Base-by-base conservation (phyloP, 345 rosid species). In the Chamaenerion angustifolium region DNA sequence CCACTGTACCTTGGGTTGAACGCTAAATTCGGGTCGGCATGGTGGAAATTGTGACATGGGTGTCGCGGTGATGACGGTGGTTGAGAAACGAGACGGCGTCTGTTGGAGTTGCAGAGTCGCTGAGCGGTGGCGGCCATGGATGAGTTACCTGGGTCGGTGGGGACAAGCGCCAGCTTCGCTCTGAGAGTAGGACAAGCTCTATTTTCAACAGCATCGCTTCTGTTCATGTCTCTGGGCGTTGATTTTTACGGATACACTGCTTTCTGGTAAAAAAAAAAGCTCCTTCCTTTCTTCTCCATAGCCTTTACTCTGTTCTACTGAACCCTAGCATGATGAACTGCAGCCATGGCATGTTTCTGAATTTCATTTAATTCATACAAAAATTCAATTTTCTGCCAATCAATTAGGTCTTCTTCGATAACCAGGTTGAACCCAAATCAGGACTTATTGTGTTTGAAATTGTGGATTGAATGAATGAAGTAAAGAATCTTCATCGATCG, bases 171-270 rank as follows among this genome's bases (percentile, higher is more conserved):
- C 16, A 67, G 95, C 64, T 81, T 85, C 57, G 72, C 90, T 23
- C 68, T 89, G 71, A 78, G 97, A 68, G 65, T 89, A 68, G 87
- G 82, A 12, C 94, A 89, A 64, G 65, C 82, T 49, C 48, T 77
- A 5, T 85, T 89, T 64, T 81, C 97, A 17, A 67, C 72, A 47
- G 90, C 87, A 47, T 79, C 94, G 72, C 89, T 89, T 43, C 85
- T 82, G 42, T 80, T 80, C 70, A 82, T 89, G 95, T 75, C 89
- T 52, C 15, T 81, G n/a, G 97, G 82, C 54, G 83, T 70, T 63
- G 79, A 82, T 48, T 89, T 85, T 79, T 82, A 82, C 57, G 77
- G 80, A 74, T 82, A 78, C 79, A 82, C 97, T 42, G 74, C 95
- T 70, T 82, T 85, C 83, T 80, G 95, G 97, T 89, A 75, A 0